Conservation (phyloP, 2,329 filamentous ascomycete species). For the Fusarium transvaalense region DNA sequence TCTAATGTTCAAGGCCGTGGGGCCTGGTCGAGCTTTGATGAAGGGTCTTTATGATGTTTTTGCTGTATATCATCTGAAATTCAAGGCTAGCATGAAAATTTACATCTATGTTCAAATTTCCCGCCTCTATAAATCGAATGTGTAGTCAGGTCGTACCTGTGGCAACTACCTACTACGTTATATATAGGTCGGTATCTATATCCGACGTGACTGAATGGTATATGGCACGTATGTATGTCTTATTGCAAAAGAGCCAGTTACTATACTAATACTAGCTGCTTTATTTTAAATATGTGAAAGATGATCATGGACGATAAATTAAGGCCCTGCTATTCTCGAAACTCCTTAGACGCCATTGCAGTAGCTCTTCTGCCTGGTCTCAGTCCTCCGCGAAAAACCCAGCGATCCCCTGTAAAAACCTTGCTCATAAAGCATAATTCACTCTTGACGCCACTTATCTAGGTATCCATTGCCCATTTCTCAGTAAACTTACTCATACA, state of each 20-base stretch:
- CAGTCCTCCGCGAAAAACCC: not conserved
- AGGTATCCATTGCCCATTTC: slow-evolving; percentile 4
- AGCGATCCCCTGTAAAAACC: slow-evolving; percentile 9
- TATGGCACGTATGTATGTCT: too few relatives aligned
- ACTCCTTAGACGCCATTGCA: slow-evolving; percentile 23
- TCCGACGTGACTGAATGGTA: too few relatives aligned
- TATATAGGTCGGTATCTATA: not conserved
- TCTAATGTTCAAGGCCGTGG: slow-evolving; percentile 29
- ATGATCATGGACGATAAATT: not conserved
- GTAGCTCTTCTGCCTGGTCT: slow-evolving; percentile 7
- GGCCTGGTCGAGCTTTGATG: slow-evolving; percentile 39
- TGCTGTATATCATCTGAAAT: slow-evolving; percentile 50
- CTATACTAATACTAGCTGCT: not conserved
- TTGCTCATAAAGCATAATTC: slow-evolving; percentile 4
- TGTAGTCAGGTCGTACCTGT: not conserved
- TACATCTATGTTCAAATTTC: slow-evolving; percentile 43
- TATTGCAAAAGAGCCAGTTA: not conserved
- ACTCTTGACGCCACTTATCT: slow-evolving; percentile 35
- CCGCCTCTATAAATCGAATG: not conserved
- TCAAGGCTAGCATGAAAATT: slow-evolving; percentile 44
- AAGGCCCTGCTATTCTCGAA: not conserved
- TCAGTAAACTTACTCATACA: not conserved
- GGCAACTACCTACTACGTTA: too few relatives aligned
- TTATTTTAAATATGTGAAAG: slow-evolving; percentile 2
- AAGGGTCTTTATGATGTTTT: slow-evolving; percentile 43